Evolutionary conservation across 345 rosid species (phyloP).

Genomic region (Lepidium sativum): DNA sequence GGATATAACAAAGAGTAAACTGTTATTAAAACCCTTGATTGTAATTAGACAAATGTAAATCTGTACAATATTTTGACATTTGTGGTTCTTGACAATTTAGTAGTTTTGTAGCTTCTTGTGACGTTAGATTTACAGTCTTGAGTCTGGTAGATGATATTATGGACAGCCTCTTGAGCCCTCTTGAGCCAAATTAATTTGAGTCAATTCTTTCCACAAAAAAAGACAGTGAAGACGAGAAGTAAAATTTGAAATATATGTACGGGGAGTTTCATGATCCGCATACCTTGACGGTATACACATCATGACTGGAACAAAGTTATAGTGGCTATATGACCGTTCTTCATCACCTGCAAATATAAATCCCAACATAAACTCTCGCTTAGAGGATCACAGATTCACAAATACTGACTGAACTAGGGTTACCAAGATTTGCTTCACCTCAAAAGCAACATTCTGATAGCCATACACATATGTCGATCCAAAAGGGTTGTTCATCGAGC

Average conservation of each 20-base stretch:
- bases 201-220: not conserved
- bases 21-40: not conserved
- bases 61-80: conserved; percentile 12
- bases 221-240: too few species aligned
- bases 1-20: not conserved
- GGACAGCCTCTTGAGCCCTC: too few species aligned
- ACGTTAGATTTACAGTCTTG: conserved; percentile 21
- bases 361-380: not conserved
- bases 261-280: not conserved
- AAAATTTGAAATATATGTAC: not conserved
- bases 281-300: conserved; percentile 19
- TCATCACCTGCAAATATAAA: conserved; percentile 73
- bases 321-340: conserved; percentile 83
- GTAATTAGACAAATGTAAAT: not conserved
- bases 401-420: not conserved
- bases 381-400: not conserved
- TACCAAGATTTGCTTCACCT: conserved; percentile 37
- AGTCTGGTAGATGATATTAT: too few species aligned
- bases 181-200: too few species aligned
- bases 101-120: conserved; percentile 8
- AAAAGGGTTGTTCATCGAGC: conserved; percentile 88
- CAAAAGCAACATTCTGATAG: conserved; percentile 87
- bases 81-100: not conserved
- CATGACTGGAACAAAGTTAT: conserved; percentile 82
- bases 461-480: conserved; percentile 97